A percentile compares a stretch with the other conserved stretches of the same genome.
These are phyloP conservation scores for Russula vinacea DNA, from an alignment of 768 basidiomycete species.

Conservation along the genomic window DNA sequence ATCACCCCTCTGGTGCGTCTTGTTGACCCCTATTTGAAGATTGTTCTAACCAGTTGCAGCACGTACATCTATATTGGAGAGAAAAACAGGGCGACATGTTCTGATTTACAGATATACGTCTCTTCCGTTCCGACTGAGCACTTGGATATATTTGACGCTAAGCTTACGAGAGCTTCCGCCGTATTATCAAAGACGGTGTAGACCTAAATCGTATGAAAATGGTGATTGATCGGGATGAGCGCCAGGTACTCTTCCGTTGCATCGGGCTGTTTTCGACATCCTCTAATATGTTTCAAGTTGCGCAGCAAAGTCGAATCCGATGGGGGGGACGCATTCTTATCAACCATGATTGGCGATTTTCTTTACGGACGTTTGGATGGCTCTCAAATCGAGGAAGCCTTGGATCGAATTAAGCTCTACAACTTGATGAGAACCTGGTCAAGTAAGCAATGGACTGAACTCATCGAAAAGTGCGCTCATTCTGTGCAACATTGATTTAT, in stretches of 20 bases:
- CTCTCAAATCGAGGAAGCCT: constrained; percentile 63
- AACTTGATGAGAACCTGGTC: constrained; percentile 66
- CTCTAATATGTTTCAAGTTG: constrained; percentile 46
- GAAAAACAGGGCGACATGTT: constrained; percentile 65
- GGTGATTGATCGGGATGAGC: constrained; percentile 83
- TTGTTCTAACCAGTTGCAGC: constrained; percentile 40
- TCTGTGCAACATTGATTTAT: background rate
- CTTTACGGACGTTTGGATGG: constrained; percentile 84
- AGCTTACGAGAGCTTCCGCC: constrained; percentile 63
- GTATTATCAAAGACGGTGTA: constrained; percentile 69
- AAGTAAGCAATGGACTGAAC: constrained; percentile 66
- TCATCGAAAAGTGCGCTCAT: constrained; percentile 66
- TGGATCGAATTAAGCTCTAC: constrained; percentile 80
- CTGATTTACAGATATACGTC: constrained; percentile 73
- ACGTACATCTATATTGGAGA: constrained; percentile 84
- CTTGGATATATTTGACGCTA: constrained; percentile 66
- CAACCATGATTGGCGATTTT: constrained; percentile 75
- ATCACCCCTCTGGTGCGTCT: constrained; percentile 74
- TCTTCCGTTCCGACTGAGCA: constrained; percentile 81
- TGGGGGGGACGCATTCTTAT: constrained; percentile 76
- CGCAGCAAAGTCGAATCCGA: constrained; percentile 80
- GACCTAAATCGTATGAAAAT: constrained; percentile 89
- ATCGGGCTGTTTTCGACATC: background rate
- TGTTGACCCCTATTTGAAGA: background rate
- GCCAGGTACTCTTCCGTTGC: constrained; percentile 52